Evolutionary conservation across 2,329 filamentous ascomycete species (phyloP), one percentile per base, ranked within the genome.

Genomic region (Periconia sp.): DNA sequence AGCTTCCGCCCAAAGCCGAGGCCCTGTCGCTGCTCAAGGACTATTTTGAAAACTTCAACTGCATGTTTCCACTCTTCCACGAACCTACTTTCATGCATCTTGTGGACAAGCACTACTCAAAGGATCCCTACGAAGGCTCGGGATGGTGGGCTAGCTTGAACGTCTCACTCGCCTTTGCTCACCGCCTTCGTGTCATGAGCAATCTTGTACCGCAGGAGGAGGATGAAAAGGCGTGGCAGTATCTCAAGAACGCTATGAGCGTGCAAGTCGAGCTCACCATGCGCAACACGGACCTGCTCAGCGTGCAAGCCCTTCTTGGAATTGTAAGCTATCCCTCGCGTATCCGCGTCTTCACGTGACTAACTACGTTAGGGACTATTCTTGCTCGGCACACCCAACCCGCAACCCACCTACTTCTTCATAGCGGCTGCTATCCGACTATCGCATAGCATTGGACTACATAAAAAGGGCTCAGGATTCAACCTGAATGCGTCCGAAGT

Each of bases 121-220:
- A 85, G 36, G 89, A 97, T 56, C 92, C 92, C 1, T 97, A 96
- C 56, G 86, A 95, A 66, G 92, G 92, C 19, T 95, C 91, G 5
- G 94, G 94, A 3, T 99, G 94, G 94, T 99, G 94, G 92, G 94
- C 94, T 4, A 95, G 91, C 70, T 79, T 99, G 59, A 99, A 99
- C 59, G 87, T 95, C 46, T 90, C 88, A 1, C 74, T 99, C 42
- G 94, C 92, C n/a, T 95, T 96, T 56, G 88, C 92, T 4, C 90
- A 96, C 65, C 83, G 94, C 28, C 77, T 99, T 61, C 86, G 94
- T 9, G 90, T 96, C 16, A 96, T 96, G 91, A 95, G 89, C 74
- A 94, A 96, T 61, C 76, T 96, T 7, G 89, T 95, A 0, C 87
- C 91, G 1, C 84, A 88, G 50, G 91, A 95, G 50, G 92, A 97